Base-by-base conservation (phyloP, 1,139 yeast species). In the Hanseniaspora gamundiae region DNA sequence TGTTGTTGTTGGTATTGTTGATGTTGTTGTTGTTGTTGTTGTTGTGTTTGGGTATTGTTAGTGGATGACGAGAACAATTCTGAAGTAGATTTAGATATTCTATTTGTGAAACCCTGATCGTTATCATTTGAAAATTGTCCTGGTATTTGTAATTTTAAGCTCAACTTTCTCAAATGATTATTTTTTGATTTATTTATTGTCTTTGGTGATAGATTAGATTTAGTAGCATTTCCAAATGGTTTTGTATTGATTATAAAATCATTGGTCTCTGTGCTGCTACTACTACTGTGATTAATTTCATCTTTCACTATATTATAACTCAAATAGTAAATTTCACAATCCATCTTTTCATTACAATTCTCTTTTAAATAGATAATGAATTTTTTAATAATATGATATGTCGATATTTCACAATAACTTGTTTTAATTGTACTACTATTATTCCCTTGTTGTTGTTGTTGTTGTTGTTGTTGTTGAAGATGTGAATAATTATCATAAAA, bases 401-500 rank as follows among this genome's bases (percentile, higher is more conserved):
- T 30, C 10, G 35, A 30, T 30, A 30, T 30, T n/a, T 33, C 36
- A 11, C 36, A 33, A 11, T 33, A 17, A 17, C 36, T 17, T 7
- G 24, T 19, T 5, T 10, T 28, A 28, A 8, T 28, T 5, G 5
- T 28, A 28, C n/a, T n/a, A 28, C n/a, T 7, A 11, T n/a, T 28
- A 10, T 8, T 7, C 7, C n/a, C n/a, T 29, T 29, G 33, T 29
- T 7, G 24, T 35, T 35, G 36, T n/a, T 13, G 16, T 11, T 31
- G 36, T n/a, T 31, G 17, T 31, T 31, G 36, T 11, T 31, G 19
- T 16, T 16, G 16, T 11, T 31, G 4, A 11, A 4, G 10, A 11
- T 16, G 17, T 35, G 17, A 24, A 36, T 49, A 47, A 16, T 55
- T 53, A 22, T 63, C 65, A 40, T 57, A 56, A 20, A 54, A 54